Percentiles rank a stretch among this genome's conserved stretches.
phyloP scores from a whole-genome alignment of 208 protist genomes.

The Leishmania aethiopica region DNA sequence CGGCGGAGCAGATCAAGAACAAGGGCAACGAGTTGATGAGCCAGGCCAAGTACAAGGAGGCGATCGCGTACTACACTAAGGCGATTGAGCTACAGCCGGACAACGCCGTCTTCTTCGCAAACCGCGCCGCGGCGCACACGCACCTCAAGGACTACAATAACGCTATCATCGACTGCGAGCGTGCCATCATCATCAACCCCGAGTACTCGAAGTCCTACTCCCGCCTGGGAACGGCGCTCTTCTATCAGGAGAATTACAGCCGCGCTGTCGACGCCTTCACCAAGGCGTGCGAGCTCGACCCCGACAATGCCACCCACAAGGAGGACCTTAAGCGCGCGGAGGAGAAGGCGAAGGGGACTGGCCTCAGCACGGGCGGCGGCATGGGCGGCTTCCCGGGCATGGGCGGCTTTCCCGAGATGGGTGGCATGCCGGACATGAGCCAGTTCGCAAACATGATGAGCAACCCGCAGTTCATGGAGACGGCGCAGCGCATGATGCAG shows the following conservation, averaged over 20 bases:
- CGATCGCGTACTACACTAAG: constrained; percentile 93
- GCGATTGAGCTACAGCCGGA: constrained; percentile 90
- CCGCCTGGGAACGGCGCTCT: constrained; percentile 86
- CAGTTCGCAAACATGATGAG: constrained; percentile 85
- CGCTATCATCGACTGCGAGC: constrained; percentile 91
- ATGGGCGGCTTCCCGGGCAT: constrained; percentile 40
- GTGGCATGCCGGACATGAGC: constrained; percentile 78
- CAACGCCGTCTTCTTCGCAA: constrained; percentile 91
- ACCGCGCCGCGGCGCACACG: constrained; percentile 92
- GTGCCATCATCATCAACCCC: constrained; percentile 82
- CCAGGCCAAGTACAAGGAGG: constrained; percentile 93
- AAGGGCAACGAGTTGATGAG: constrained; percentile 93
- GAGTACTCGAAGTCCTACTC: constrained; percentile 93
- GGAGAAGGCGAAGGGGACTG: constrained; percentile 67
- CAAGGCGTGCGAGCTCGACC: constrained; percentile 92
- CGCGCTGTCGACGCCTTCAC: constrained; percentile 88
- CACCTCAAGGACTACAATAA: constrained; percentile 91
- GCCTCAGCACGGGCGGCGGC: constrained; percentile 27
- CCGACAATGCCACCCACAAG: constrained; percentile 91
- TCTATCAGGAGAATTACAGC: constrained; percentile 89
- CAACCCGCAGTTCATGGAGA: constrained; percentile 93
- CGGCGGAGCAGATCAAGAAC: constrained; percentile 92
- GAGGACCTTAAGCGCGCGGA: constrained; percentile 89
- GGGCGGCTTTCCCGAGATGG: constrained; percentile 50
- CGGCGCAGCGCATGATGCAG: constrained; percentile 87